These are phyloP conservation scores for Russula dissimulans DNA, from an alignment of 768 basidiomycete genomes.

Conservation along the genomic window DNA sequence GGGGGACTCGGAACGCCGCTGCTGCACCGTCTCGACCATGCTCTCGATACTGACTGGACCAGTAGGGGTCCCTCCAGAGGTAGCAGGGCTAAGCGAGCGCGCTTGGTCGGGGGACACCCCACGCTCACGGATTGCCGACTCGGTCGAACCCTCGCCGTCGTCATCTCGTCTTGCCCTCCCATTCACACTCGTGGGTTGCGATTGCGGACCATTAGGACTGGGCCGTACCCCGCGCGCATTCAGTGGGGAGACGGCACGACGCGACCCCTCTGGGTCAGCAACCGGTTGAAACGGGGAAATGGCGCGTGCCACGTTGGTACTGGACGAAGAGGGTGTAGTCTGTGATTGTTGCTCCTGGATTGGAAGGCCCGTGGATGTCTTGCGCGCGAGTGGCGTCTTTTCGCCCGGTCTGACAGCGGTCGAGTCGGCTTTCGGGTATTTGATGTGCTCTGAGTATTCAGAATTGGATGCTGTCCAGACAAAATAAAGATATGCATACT, in stretches of 20 bases:
- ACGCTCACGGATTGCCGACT: conserved; percentile 35
- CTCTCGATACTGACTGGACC: conserved; percentile 41
- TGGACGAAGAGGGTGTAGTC: conserved; percentile 7
- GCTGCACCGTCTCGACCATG: conserved; percentile 45
- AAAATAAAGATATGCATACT: conserved; percentile 45
- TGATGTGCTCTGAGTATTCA: conserved; percentile 65
- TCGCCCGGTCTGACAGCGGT: conserved; percentile 35
- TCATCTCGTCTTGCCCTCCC: conserved; percentile 45
- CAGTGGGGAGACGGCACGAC: conserved; percentile 59
- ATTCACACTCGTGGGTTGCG: conserved; percentile 28
- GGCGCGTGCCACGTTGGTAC: conserved; percentile 39
- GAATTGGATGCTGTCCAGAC: background rate
- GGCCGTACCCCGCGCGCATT: conserved; percentile 35
- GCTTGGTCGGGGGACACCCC: conserved; percentile 48
- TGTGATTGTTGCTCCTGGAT: conserved; percentile 8
- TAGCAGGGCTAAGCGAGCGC: conserved; percentile 52
- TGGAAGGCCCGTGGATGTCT: conserved; percentile 33
- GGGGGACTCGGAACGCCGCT: conserved; percentile 51
- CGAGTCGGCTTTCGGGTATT: conserved; percentile 63
- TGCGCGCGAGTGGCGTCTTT: conserved; percentile 29
- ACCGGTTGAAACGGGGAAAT: conserved; percentile 50
- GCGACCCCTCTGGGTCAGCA: conserved; percentile 45
- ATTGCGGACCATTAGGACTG: conserved; percentile 34
- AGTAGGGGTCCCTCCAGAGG: conserved; percentile 40
- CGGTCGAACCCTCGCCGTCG: conserved; percentile 41